These are phyloP conservation scores for Lantana camara DNA, from an alignment of 257 asterid genomes.

Conservation along the genomic window DNA sequence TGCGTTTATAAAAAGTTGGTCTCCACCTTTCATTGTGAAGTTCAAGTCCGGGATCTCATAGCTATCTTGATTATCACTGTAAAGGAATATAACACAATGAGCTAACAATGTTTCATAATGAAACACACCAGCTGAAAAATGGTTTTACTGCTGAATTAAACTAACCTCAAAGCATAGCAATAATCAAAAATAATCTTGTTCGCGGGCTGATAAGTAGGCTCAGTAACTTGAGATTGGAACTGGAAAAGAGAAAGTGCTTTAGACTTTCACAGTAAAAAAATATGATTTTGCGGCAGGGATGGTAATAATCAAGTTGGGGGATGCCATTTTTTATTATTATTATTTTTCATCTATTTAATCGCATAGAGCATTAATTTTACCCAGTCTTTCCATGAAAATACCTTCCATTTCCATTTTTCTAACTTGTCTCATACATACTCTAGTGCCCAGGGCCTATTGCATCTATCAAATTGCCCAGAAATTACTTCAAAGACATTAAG, in stretches of 20 bases:
- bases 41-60: constrained; percentile 55
- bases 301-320: no score
- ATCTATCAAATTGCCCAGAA: no score
- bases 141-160: constrained; percentile 1
- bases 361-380: no score
- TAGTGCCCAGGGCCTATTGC: no score
- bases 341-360: no score
- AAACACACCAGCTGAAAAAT: not conserved
- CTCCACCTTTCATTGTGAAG: constrained; percentile 88
- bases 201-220: constrained; percentile 56
- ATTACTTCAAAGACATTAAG: no score
- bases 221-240: constrained; percentile 62
- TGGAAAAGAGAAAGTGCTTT: constrained; percentile 39
- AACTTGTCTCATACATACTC: no score
- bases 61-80: constrained; percentile 61
- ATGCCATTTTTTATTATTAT: no score
- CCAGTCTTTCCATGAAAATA: no score
- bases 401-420: no score
- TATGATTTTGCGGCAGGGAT: not conserved
- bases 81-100: constrained; percentile 20
- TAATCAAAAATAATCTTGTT: constrained; percentile 60
- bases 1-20: constrained; percentile 41
- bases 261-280: not conserved
- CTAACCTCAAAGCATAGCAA: constrained; percentile 75
- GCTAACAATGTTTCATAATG: constrained; percentile 22